Evolutionary conservation across 2,329 filamentous ascomycete genomes (phyloP).

Genomic region (Juglanconis oblonga): DNA sequence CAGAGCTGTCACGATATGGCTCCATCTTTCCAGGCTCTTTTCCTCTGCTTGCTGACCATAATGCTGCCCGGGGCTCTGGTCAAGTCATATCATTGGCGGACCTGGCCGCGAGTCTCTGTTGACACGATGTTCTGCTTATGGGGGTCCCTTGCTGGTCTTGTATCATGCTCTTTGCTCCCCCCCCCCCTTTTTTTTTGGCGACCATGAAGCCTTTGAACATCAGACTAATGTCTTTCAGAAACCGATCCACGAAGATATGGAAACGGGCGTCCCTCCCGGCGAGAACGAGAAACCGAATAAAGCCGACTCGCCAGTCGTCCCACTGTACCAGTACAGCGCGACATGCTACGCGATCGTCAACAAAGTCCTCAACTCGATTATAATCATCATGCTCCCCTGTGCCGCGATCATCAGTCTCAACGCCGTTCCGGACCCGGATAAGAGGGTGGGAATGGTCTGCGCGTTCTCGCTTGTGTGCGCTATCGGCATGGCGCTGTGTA

Average conservation of each 20-base stretch:
- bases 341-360: constrained; percentile 1
- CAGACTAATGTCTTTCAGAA: not conserved
- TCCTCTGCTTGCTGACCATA: too few relatives aligned
- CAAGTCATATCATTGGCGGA: too few relatives aligned
- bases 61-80: too few relatives aligned
- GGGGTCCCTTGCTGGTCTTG: too few relatives aligned
- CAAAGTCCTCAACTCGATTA: constrained; percentile 19
- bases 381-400: constrained; percentile 21
- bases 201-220: too few relatives aligned
- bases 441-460: constrained; percentile 24
- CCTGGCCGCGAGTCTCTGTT: too few relatives aligned
- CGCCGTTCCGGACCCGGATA: constrained; percentile 17
- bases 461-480: constrained; percentile 27
- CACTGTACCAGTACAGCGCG: constrained; percentile 14
- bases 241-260: not conserved
- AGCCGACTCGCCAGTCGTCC: not conserved
- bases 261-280: not conserved
- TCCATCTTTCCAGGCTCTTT: too few relatives aligned
- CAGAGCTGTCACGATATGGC: too few relatives aligned
- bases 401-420: constrained; percentile 22
- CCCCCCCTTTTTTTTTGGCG: too few relatives aligned
- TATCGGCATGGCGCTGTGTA: constrained; percentile 24
- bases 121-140: too few relatives aligned
- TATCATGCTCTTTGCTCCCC: too few relatives aligned
- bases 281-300: not conserved